A percentile compares a stretch with the other conserved stretches of the same genome.
Conservation (phyloP, 129 eudicot species). For the Centaurea solstitialis region DNA sequence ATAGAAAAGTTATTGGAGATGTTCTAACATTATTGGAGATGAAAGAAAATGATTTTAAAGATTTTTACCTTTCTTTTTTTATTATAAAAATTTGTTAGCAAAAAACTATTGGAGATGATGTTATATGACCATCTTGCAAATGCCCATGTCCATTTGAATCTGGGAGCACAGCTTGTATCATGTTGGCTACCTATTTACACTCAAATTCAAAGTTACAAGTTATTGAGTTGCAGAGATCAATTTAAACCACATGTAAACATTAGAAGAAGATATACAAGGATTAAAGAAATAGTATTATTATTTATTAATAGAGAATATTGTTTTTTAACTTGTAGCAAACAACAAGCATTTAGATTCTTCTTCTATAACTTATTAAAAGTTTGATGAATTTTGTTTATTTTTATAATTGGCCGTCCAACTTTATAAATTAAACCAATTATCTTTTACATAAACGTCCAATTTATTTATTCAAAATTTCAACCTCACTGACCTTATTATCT, state of each 20-base stretch:
- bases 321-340: slow-evolving; percentile 13
- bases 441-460: neutral
- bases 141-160: neutral
- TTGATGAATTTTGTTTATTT: neutral
- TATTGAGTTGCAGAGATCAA: neutral
- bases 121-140: too few species aligned
- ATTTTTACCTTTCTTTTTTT: too few species aligned
- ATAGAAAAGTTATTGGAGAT: too few species aligned
- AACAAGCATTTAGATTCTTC: slow-evolving; percentile 3
- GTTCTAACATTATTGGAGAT: too few species aligned
- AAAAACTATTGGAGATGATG: too few species aligned
- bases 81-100: too few species aligned
- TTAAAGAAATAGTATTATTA: too few species aligned
- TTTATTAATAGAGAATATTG: neutral
- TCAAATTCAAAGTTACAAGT: neutral
- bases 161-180: neutral
- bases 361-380: neutral
- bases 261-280: too few species aligned
- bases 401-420: slow-evolving; percentile 16
- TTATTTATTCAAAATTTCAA: neutral
- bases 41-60: too few species aligned
- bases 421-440: neutral
- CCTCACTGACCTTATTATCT: neutral
- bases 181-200: neutral
- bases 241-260: too few species aligned